phyloP scores from a whole-genome alignment of 805 yeast species.

The Yamadazyma phyllophila region DNA sequence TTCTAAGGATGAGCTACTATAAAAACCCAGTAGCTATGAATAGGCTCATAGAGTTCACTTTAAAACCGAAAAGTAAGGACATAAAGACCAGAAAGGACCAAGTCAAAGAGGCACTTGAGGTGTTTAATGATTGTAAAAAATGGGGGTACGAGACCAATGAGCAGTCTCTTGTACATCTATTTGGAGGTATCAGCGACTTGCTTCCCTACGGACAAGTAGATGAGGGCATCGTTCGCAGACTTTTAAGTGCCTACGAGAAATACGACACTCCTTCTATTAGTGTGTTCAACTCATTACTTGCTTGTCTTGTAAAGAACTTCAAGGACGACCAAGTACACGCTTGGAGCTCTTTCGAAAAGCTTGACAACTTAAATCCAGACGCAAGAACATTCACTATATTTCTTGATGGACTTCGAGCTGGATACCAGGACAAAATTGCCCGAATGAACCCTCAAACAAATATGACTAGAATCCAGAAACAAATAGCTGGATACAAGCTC shows the following conservation, averaged over 20 bases:
- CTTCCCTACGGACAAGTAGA: slow-evolving; percentile 33
- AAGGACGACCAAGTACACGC: slow-evolving; percentile 30
- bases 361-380: slow-evolving; percentile 22
- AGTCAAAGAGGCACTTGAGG: slow-evolving; percentile 47
- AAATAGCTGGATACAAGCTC: slow-evolving; percentile 21
- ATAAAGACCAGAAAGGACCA: slow-evolving; percentile 22
- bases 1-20: slow-evolving; percentile 46
- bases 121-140: slow-evolving; percentile 56
- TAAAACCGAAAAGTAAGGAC: slow-evolving; percentile 16
- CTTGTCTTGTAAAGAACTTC: slow-evolving; percentile 34
- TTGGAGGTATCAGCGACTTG: slow-evolving; percentile 33
- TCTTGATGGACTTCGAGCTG: slow-evolving; percentile 27
- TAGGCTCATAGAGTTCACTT: slow-evolving; percentile 50
- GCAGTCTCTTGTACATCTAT: slow-evolving; percentile 35
- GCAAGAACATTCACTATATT: slow-evolving; percentile 39
- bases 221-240: slow-evolving; percentile 17
- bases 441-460: slow-evolving; percentile 8
- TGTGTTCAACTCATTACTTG: slow-evolving; percentile 38
- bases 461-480: slow-evolving; percentile 18
- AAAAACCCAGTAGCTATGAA: slow-evolving; percentile 64
- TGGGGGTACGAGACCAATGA: slow-evolving; percentile 57
- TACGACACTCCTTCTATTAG: slow-evolving; percentile 14
- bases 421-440: slow-evolving; percentile 2
- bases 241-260: slow-evolving; percentile 21
- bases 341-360: slow-evolving; percentile 35